Conservation (phyloP, 1,139 yeast species). For the Candida pseudoviswanathii region DNA sequence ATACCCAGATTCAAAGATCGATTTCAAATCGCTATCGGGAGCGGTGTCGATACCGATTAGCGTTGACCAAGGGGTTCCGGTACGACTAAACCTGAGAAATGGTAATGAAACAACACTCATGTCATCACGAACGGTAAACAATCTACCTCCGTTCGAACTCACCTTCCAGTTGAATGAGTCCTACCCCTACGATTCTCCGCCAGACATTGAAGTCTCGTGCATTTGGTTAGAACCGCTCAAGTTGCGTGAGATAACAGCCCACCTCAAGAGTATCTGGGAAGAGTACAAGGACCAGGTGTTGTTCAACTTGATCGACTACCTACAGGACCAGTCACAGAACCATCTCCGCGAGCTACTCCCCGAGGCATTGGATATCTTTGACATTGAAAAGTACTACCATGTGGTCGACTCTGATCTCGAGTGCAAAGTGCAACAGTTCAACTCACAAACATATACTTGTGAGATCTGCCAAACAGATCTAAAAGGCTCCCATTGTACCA, state of each 20-base stretch:
- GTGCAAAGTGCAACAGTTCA: constrained; percentile 29
- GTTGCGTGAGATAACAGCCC: constrained; percentile 17
- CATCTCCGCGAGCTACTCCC: constrained; percentile 13
- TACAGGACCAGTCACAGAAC: constrained; percentile 32
- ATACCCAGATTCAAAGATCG: constrained; percentile 45
- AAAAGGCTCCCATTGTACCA: constrained; percentile 49
- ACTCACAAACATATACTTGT: constrained; percentile 49
- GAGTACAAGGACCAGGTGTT: constrained; percentile 44
- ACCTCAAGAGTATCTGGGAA: constrained; percentile 36
- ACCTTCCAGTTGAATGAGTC: constrained; percentile 28
- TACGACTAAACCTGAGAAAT: constrained; percentile 7
- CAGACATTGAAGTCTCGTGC: constrained; percentile 23
- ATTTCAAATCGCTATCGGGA: constrained; percentile 22
- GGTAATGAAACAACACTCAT: neutral
- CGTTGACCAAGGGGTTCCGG: constrained; percentile 21
- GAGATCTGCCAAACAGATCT: constrained; percentile 59
- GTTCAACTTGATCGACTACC: constrained; percentile 47
- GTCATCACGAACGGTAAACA: constrained; percentile 4
- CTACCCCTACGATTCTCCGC: constrained; percentile 34
- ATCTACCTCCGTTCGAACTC: constrained; percentile 36
- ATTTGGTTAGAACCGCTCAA: constrained; percentile 23
- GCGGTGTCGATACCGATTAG: constrained; percentile 28
- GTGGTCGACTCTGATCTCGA: constrained; percentile 9
- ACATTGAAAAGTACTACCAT: constrained; percentile 17
- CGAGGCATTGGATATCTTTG: constrained; percentile 11